Percentiles rank a stretch among this genome's conserved stretches.
phyloP scores from a whole-genome alignment of 1,284 basidiomycete species.

The Naganishia sp. region DNA sequence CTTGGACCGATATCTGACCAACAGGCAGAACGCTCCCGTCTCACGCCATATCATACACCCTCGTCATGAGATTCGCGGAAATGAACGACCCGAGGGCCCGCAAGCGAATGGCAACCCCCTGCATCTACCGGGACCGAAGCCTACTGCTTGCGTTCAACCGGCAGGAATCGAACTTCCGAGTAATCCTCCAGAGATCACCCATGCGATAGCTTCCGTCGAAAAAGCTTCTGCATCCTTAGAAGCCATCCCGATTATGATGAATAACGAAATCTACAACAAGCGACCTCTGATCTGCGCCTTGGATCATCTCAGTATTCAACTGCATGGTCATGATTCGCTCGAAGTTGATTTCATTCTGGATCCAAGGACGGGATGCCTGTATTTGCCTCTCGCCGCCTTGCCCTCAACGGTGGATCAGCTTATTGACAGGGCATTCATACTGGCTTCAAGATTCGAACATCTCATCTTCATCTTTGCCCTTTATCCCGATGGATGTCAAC shows the following conservation, averaged over 20 bases:
- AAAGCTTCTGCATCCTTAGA: background rate
- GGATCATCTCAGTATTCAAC: background rate
- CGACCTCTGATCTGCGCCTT: conserved; percentile 9
- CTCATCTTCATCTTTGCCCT: conserved; percentile 16
- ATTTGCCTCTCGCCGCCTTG: conserved; percentile 1
- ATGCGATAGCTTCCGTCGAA: background rate
- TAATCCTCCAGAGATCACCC: background rate
- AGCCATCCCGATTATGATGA: background rate
- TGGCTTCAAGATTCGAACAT: conserved; percentile 5
- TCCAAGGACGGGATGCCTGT: conserved; percentile 2
- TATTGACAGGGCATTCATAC: background rate
- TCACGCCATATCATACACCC: too few relatives aligned
- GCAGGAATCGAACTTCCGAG: background rate
- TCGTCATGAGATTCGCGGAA: too few relatives aligned
- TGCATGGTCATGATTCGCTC: conserved; percentile 17
- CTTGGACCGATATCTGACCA: too few relatives aligned
- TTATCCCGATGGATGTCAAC: background rate
- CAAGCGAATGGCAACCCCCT: too few relatives aligned
- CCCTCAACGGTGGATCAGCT: conserved; percentile 7
- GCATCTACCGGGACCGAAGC: background rate
- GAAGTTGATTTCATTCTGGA: conserved; percentile 19
- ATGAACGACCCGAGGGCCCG: too few relatives aligned
- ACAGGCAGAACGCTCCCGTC: too few relatives aligned
- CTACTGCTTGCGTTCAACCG: background rate
- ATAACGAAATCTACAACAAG: conserved; percentile 14